A percentile compares a stretch with the other conserved stretches of the same genome.
Conservation (phyloP, 345 rosid genomes). For the Acer saccharum region DNA sequence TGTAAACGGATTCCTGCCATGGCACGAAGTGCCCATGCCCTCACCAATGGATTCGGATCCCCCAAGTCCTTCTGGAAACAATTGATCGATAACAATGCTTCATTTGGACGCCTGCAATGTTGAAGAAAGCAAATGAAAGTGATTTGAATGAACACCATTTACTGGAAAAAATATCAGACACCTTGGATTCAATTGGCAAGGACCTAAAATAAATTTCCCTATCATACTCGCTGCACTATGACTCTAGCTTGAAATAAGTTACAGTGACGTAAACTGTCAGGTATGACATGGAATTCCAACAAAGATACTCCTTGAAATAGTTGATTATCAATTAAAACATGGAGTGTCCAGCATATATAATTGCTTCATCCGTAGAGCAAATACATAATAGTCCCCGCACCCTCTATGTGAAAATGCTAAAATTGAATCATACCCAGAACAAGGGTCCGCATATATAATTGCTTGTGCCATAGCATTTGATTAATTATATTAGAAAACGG, state of each 20-base stretch:
- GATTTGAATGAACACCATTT: background rate
- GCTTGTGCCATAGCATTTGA: background rate
- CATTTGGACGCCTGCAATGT: slow-evolving; percentile 84
- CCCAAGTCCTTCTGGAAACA: slow-evolving; percentile 96
- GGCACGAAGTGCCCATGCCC: slow-evolving; percentile 98
- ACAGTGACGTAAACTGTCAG: background rate
- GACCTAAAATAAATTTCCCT: background rate
- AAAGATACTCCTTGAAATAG: background rate
- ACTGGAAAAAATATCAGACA: background rate
- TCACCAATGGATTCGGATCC: slow-evolving; percentile 89
- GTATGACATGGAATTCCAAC: slow-evolving; percentile 5
- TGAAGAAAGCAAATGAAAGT: slow-evolving; percentile 9
- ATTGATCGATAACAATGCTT: slow-evolving; percentile 91
- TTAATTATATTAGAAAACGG: background rate
- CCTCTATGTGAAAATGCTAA: background rate
- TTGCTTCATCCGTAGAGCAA: background rate
- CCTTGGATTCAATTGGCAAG: background rate
- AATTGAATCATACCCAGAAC: too few species aligned
- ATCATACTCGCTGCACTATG: background rate
- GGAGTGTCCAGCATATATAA: too few species aligned
- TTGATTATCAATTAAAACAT: background rate
- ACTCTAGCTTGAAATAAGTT: slow-evolving; percentile 1
- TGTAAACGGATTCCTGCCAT: slow-evolving; percentile 96
- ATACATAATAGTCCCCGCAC: background rate
- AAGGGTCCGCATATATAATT: too few species aligned